Evolutionary conservation across 1,139 yeast genomes (phyloP).

Genomic region (Maudiozyma humilis): DNA sequence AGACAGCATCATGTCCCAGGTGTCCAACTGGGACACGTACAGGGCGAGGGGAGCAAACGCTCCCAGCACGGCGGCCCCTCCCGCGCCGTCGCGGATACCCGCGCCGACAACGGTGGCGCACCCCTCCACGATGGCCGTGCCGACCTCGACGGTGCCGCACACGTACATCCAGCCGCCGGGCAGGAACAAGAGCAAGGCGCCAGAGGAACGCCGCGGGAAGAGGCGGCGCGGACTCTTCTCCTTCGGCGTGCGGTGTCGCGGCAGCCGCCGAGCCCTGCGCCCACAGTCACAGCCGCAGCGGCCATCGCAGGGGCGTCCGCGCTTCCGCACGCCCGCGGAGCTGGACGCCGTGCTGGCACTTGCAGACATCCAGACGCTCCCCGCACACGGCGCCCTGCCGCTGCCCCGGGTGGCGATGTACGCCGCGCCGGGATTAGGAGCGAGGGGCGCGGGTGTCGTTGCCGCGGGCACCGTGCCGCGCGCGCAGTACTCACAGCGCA

Average conservation of each 20-base stretch:
- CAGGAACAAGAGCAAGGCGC: no score
- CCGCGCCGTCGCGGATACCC: no score
- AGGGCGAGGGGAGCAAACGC: no score
- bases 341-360: background rate
- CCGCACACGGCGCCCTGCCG: background rate
- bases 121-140: background rate
- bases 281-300: background rate
- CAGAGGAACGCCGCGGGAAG: no score
- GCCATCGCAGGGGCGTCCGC: no score
- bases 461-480: background rate
- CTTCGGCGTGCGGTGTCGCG: background rate
- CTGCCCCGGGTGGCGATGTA: background rate
- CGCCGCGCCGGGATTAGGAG: background rate
- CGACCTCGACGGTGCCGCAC: background rate
- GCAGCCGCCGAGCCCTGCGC: background rate
- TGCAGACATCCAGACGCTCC: background rate
- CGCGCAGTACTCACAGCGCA: background rate
- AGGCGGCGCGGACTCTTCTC: background rate
- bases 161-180: background rate
- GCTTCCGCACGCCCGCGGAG: background rate
- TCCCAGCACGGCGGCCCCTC: no score
- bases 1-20: conserved; percentile 1
- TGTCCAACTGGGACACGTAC: conserved; percentile 2
- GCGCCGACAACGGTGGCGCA: background rate
- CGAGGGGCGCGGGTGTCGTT: background rate